A percentile compares a stretch with the other conserved stretches of the same genome.
Conservation (phyloP, 2,329 filamentous ascomycete species). For the Aureobasidium sp. region DNA sequence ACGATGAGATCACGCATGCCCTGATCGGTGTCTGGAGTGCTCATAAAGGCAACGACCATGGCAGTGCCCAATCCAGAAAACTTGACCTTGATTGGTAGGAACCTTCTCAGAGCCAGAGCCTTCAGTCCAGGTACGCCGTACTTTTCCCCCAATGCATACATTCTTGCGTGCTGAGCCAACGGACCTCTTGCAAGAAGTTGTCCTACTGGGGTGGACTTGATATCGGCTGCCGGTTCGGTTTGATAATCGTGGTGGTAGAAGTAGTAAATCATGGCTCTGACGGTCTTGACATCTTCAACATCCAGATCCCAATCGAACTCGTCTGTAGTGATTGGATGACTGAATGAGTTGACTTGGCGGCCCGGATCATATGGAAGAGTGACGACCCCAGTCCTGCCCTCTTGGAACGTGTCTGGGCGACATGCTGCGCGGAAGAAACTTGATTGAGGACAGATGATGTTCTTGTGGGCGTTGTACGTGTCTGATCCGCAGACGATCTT, state of each 20-base stretch:
- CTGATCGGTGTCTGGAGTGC: background rate
- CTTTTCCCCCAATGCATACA: background rate
- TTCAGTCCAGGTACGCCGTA: background rate
- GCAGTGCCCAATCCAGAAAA: background rate
- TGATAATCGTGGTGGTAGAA: background rate
- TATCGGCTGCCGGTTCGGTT: background rate
- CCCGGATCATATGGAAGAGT: background rate
- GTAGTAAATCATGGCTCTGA: background rate
- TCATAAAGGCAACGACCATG: background rate
- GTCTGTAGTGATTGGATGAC: background rate
- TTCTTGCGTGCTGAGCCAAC: background rate
- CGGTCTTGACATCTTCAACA: background rate
- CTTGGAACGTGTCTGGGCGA: constrained; percentile 7
- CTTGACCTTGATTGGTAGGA: background rate
- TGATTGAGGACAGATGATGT: constrained; percentile 21
- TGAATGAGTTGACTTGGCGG: background rate
- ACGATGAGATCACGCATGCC: background rate
- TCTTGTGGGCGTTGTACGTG: constrained; percentile 21
- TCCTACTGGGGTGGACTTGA: too few species aligned
- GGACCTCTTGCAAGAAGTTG: too few species aligned
- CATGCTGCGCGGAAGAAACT: constrained; percentile 22
- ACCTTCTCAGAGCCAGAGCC: background rate
- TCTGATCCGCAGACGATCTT: constrained; percentile 20
- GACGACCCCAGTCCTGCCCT: background rate
- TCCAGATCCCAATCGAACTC: background rate